These are phyloP conservation scores for Fusarium abutilonis DNA, from an alignment of 2,329 filamentous ascomycete genomes.

Conservation along the genomic window DNA sequence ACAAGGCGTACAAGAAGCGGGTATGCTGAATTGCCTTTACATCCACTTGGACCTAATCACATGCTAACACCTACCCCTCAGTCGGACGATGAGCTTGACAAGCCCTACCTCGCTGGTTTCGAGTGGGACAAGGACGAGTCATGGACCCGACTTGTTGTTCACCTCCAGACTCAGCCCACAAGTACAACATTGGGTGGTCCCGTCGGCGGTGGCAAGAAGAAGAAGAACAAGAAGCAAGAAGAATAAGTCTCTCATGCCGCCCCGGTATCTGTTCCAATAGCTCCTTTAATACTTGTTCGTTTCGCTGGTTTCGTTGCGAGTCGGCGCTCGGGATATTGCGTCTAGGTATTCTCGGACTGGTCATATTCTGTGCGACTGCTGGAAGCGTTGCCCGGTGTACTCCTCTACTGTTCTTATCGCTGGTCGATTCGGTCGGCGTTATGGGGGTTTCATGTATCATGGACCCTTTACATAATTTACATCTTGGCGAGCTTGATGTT, in stretches of 20 bases:
- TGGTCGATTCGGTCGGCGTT: slow-evolving; percentile 33
- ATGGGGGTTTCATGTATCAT: slow-evolving; percentile 28
- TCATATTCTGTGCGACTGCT: slow-evolving; percentile 43
- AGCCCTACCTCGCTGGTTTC: slow-evolving; percentile 89
- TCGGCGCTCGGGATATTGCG: slow-evolving; percentile 57
- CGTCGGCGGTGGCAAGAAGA: slow-evolving; percentile 72
- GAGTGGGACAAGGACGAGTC: slow-evolving; percentile 96
- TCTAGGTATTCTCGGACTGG: slow-evolving; percentile 54
- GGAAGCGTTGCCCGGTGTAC: slow-evolving; percentile 45
- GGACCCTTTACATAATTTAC: slow-evolving; percentile 40
- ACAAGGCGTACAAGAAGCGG: slow-evolving; percentile 98
- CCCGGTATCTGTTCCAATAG: slow-evolving; percentile 55
- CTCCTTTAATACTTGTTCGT: slow-evolving; percentile 53
- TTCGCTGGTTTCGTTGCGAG: slow-evolving; percentile 54
- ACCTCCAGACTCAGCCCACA: slow-evolving; percentile 77
- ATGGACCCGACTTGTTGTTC: slow-evolving; percentile 87
- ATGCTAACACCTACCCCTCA: slow-evolving; percentile 50
- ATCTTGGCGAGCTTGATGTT: slow-evolving; percentile 11
- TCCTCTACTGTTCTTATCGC: slow-evolving; percentile 40
- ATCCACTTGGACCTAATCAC: background rate
- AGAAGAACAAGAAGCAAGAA: slow-evolving; percentile 72
- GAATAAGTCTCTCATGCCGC: slow-evolving; percentile 47
- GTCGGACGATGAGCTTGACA: slow-evolving; percentile 91
- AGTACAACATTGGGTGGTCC: slow-evolving; percentile 51
- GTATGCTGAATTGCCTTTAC: slow-evolving; percentile 59